Percentiles rank a stretch among this genome's conserved stretches.
Evolutionary conservation across 23 red algal species (phyloP).

Genomic region (Gracilaria vermiculophylla): DNA sequence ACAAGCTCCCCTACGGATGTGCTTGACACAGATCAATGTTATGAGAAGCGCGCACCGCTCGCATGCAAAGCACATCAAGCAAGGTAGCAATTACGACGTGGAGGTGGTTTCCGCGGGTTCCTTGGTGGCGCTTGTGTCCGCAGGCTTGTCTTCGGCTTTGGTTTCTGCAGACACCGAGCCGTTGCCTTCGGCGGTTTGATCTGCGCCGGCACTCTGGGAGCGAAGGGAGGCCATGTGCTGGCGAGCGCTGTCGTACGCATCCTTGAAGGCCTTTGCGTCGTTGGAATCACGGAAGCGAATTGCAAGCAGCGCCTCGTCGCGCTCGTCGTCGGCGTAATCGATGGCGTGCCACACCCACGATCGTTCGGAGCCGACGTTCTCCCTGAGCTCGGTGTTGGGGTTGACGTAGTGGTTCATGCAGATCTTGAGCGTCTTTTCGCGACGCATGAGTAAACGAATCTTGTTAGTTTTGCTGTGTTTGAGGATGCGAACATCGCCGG

Average conservation of each 20-base stretch:
- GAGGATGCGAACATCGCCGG: conserved; percentile 87
- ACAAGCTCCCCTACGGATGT: not conserved
- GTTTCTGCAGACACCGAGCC: not conserved
- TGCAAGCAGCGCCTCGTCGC: conserved; percentile 82
- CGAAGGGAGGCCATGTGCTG: conserved; percentile 31
- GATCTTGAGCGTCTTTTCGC: conserved; percentile 98
- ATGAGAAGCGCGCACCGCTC: not conserved
- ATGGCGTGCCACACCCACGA: conserved; percentile 97
- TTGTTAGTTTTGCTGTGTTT: conserved; percentile 78
- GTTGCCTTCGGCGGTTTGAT: not conserved
- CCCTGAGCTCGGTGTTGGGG: conserved; percentile 76
- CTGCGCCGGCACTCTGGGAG: not conserved
- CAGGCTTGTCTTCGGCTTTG: not conserved
- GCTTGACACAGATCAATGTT: not conserved
- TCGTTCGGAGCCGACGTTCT: conserved; percentile 94
- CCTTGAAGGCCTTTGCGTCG: conserved; percentile 78
- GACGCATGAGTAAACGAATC: conserved; percentile 95
- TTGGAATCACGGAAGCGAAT: conserved; percentile 92
- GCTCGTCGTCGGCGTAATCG: conserved; percentile 97
- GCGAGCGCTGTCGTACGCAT: conserved; percentile 65
- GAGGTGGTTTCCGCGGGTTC: not conserved
- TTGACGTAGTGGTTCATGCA: conserved; percentile 96
- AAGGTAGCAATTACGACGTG: not conserved
- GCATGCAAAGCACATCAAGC: not conserved
- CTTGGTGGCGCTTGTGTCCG: not conserved